Evolutionary conservation across 2,329 filamentous ascomycete species (phyloP), one percentile per base, ranked within the genome.

Genomic region (Thermochaetoides dissita): DNA sequence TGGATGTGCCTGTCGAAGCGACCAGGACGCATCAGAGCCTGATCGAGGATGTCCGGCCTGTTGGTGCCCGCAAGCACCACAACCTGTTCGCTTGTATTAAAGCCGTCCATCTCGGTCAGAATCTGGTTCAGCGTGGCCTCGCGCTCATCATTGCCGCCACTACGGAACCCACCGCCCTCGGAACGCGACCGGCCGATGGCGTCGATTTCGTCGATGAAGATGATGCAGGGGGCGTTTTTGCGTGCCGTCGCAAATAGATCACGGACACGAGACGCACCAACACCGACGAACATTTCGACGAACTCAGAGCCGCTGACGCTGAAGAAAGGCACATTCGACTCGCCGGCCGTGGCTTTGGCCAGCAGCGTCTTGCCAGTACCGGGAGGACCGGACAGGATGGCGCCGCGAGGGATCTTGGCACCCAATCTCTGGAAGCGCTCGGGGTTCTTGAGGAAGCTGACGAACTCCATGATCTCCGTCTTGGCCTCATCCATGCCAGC

Each of bases 261-360:
- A 54, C 91, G 79, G 39, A 98, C 91, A 63, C 91, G 78, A 30
- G 89, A 96, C 12, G 91, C 85, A 63, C 91, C 91, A 46, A 98
- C 91, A 76, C 91, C 91, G 40, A 98, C 91, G 59, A 98, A 98
- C 89, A 98, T 98, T 66, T 98, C 91, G 30, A 98, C 89, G 58
- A 98, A 98, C 61, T 98, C 91, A 38, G 91, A 98, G 59, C 91
- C 91, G 61, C 87, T 95, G 54, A 98, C 91, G 56, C 85, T 94
- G 73, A 88, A 98, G 72, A 98, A 98, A 0, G 91, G 91, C 30
- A 98, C 91, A 36, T 84, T 82, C 28, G 91, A 95, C 66, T 98
- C 91, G 59, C 91, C 91, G 39, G 91, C 91, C 8, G 91, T 98
- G 10, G 91, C 91, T 68, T 98, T 98, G 49, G 91, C 91, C 37